These are phyloP conservation scores for Eucalyptus globulus DNA, from an alignment of 345 rosid genomes.

Conservation along the genomic window DNA sequence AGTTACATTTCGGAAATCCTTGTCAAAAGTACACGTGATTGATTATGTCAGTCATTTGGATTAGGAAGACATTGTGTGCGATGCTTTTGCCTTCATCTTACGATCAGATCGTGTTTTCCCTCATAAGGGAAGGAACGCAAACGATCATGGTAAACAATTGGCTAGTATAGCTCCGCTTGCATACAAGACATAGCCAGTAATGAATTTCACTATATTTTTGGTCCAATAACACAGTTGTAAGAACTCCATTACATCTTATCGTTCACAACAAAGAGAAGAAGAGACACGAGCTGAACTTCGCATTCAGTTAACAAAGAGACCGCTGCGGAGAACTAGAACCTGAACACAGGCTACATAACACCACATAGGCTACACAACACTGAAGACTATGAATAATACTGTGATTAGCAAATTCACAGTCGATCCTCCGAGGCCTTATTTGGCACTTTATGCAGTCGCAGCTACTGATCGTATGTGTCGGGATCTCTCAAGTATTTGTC, in stretches of 20 bases:
- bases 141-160: neutral
- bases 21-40: neutral
- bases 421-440: neutral
- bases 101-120: neutral
- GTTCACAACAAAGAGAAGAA: neutral
- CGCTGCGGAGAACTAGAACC: neutral
- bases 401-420: neutral
- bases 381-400: neutral
- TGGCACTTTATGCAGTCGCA: neutral
- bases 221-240: neutral
- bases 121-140: neutral
- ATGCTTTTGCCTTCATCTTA: neutral
- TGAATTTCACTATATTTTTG: neutral
- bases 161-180: neutral
- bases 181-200: neutral
- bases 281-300: neutral
- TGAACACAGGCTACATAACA: neutral
- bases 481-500: conserved; percentile 28
- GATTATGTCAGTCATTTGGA: neutral
- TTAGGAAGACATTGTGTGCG: neutral
- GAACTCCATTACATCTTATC: neutral
- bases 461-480: conserved; percentile 5
- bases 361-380: neutral
- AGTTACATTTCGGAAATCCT: neutral
- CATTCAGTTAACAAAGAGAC: neutral